Evolutionary conservation across 2,329 filamentous ascomycete genomes (phyloP), one percentile per base, ranked within the genome.

Genomic region (Neonectria coccinea): DNA sequence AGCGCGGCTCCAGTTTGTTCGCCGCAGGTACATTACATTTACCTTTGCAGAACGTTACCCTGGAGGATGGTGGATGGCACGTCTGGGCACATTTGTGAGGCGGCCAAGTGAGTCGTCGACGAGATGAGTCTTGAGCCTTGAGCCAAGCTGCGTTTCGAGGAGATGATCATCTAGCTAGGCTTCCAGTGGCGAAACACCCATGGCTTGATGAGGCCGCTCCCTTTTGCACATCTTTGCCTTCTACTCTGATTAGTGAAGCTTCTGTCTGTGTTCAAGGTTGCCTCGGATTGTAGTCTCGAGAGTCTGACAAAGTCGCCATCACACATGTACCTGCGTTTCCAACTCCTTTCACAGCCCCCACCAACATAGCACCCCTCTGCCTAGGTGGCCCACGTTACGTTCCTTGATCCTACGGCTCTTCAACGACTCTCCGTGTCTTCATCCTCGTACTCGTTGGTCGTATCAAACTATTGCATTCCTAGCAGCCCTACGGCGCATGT

Each of bases 121-220:
- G 58, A 61, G 56, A 57, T 56, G 42, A 64, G 59, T 44, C 31
- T 60, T 41, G 22, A 45, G 51, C 51, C 31, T 60, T 41, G 22
- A 45, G 51, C 51, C n/a, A 36, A 12, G 27, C 47, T 36, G 36
- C 54, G 11, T 33, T 27, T 36, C 33, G 44, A 56, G 22, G 58
- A 59, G 56, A 61, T 62, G 54, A 45, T 57, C 55, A 27, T 29
- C 12, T 62, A 63, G 68, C 58, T 52, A 10, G 58, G 58, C 50
- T 65, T 59, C 36, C 16, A 47, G 51, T 59, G 51, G 61, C 31
- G 54, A 63, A 41, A 58, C 60, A 55, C n/a, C 9, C 39, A 42
- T 58, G 48, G 48, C 54, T 48, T 42, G 39, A 18, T 50, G 36
- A 56, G 47, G n/a, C 36, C 22, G 47, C 16, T 45, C 16, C 27